Evolutionary conservation across 352 stramenopile species (phyloP), one percentile per base, ranked within the genome.

Genomic region (Peronospora tabacina): DNA sequence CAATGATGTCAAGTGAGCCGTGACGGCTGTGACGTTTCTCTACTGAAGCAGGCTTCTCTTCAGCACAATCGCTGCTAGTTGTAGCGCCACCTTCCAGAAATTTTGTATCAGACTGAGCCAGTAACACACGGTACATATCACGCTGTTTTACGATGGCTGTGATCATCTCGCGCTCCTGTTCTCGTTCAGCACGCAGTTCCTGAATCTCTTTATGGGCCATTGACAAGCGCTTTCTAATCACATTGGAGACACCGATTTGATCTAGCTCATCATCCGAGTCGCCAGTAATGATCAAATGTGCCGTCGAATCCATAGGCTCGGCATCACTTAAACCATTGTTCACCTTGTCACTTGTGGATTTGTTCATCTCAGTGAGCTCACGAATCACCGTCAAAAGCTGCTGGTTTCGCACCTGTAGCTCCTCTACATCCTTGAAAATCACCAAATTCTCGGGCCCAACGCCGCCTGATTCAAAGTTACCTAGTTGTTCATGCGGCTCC

Each of bases 121-220:
- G 63, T 15, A 98, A 68, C 19, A 95, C 83, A 32, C 89, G 84
- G 58, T 98, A 98, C 64, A 98, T 90, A 71, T 98, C 93, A 17
- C 95, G 85, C 61, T 98, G 95, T 58, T 98, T 92, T 8, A 98
- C 90, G 48, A 98, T 97, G 3, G 78, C 85, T 12, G 75, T 66
- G 8, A 98, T 92, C 61, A 98, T 85, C 47, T 97, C 79, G 12
- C 82, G 72, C 33, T 87, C 75, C 50, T 88, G 66, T 44, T 90
- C 80, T 17, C 81, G 77, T 48, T 90, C 80, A 4, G 49, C 45
- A 16, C 74, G 73, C 36, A 98, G 49, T 19, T 76, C 66, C n/a
- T 79, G 68, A 5, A 98, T 60, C 55, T 98, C 86, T 37, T 80
- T 71, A 22, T 77, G 61, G 5, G 78, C 65, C 42, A 70, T 46